Base-by-base conservation (phyloP, 208 protist species). In the Acanthamoeba royreba region DNA sequence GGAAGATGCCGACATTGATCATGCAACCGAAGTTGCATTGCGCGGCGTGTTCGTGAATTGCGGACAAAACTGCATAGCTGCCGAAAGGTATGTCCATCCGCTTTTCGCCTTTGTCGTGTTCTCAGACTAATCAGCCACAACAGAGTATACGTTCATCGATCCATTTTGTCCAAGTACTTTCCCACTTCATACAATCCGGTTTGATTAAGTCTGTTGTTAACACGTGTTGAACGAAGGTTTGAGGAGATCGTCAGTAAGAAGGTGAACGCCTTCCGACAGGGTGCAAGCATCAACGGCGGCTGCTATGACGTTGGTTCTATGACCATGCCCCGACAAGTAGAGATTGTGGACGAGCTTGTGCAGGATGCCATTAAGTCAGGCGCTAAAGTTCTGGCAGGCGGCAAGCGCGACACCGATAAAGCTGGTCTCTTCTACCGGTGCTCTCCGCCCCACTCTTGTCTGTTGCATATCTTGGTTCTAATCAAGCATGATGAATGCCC, bases 11-110 rank as follows among this genome's bases (percentile, higher is more conserved):
- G 66, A 95, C 61, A 7, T 95, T 1, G 86, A 96, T 47, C 87
- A 93, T 38, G 95, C 98, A 8, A 83, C 98, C 19, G 97, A 97
- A 13, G 96, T 98, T 49, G 96, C 98, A 72, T 97, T 99, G 96
- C 96, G 98, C 47, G 97, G 98, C 52, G 97, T 96, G 79, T 98
- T 98, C 93, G 97, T 98, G 93, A 98, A 98, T 96, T 98, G 97
- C 94, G 98, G 98, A n/a, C 98, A 99, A 95, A 98, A 98, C 95
- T 98, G 98, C 94, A 97, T 98, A 53, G 97, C 72, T 25, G 74
- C 33, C 45, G 43, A 52, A 33, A 40, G n/a, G n/a, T n/a, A n/a
- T n/a, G n/a, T n/a, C n/a, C n/a, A n/a, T n/a, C n/a, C n/a, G n/a
- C n/a, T n/a, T n/a, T n/a, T n/a, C n/a, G n/a, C n/a, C n/a, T n/a